Evolutionary conservation across 305 asterid genomes (phyloP).

Genomic region (Solanum hybrid): DNA sequence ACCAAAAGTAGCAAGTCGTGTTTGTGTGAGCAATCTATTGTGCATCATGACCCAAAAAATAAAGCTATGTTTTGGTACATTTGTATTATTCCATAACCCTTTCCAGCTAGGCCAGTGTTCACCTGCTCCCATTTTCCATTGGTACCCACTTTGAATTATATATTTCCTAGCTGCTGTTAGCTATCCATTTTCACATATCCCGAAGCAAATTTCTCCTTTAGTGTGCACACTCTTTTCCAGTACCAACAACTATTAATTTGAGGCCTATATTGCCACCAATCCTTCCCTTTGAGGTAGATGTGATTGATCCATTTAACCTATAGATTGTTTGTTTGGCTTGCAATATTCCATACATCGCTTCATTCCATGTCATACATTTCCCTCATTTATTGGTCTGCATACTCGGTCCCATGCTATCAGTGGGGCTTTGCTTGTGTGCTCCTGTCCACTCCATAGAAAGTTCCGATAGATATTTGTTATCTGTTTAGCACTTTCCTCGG

Average conservation of each 20-base stretch:
- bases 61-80: background rate
- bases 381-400: background rate
- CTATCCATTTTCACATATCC: background rate
- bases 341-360: background rate
- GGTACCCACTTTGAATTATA: background rate
- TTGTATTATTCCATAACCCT: background rate
- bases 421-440: background rate
- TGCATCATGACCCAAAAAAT: background rate
- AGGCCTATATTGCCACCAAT: background rate
- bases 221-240: background rate
- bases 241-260: background rate
- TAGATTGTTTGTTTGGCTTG: background rate
- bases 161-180: background rate
- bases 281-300: background rate
- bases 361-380: background rate
- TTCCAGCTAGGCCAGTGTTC: background rate
- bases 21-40: background rate
- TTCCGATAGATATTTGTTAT: fast-evolving
- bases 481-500: background rate
- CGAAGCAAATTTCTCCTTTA: background rate
- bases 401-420: background rate
- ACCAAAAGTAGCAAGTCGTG: background rate
- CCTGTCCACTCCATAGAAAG: background rate
- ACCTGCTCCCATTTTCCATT: background rate
- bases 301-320: background rate